Percentiles rank a stretch among this genome's conserved stretches.
Evolutionary conservation across 2,329 filamentous ascomycete genomes (phyloP).

Genomic region (Pseudogymnoascus sp.): DNA sequence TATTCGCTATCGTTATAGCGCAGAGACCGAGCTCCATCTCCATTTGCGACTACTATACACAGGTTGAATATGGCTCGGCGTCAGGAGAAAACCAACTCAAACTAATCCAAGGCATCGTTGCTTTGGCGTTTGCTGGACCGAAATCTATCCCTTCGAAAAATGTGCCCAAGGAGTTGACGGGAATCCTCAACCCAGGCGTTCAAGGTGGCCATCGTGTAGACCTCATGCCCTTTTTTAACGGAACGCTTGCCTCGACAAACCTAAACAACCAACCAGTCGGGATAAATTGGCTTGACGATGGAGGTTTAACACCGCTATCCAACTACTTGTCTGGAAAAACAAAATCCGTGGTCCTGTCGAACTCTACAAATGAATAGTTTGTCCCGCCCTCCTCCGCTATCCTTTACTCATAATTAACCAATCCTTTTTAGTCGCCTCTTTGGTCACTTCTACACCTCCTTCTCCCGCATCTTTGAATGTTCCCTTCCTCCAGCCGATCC

Average conservation of each 20-base stretch:
- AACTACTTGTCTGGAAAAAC: constrained; percentile 24
- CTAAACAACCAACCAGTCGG: constrained; percentile 23
- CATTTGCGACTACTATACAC: constrained; percentile 30
- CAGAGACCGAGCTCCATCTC: constrained; percentile 25
- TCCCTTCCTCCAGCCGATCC: constrained; percentile 19
- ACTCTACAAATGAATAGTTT: constrained; percentile 27
- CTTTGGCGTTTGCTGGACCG: constrained; percentile 26
- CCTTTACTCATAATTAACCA: neutral
- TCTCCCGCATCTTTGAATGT: constrained; percentile 26
- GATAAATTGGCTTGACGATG: constrained; percentile 29
- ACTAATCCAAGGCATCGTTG: constrained; percentile 27
- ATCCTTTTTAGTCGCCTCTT: constrained; percentile 23
- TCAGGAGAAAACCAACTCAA: constrained; percentile 23
- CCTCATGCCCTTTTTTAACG: constrained; percentile 28
- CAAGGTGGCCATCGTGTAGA: constrained; percentile 21
- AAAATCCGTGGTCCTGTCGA: constrained; percentile 18
- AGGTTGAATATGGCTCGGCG: constrained; percentile 21
- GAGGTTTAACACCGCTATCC: constrained; percentile 22
- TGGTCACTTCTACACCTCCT: constrained; percentile 26
- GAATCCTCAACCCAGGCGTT: constrained; percentile 26
- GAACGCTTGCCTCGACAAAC: constrained; percentile 26
- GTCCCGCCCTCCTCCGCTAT: constrained; percentile 5
- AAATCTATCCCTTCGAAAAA: constrained; percentile 15
- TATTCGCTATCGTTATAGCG: constrained; percentile 9
- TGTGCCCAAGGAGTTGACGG: constrained; percentile 19